Evolutionary conservation across 169 alveolate genomes (phyloP), one percentile per base, ranked within the genome.

Genomic region (Sarcocystis neurona): DNA sequence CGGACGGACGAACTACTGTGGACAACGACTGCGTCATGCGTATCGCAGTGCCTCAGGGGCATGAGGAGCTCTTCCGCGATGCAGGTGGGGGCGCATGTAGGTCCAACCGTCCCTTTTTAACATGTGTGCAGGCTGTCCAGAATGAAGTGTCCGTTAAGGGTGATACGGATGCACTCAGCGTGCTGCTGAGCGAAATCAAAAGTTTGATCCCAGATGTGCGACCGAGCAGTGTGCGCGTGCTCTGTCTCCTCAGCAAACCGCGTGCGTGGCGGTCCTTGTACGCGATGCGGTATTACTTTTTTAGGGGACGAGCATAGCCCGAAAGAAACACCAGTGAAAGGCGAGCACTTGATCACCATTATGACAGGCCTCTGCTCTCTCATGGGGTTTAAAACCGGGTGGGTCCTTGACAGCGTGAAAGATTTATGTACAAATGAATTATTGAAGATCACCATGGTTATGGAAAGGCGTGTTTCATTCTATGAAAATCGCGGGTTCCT

Each of bases 201-300:
- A 46, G 44, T 2, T 39, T 60, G 53, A n/a, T 56, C 8, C 88
- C 88, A 3, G 30, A 0, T 0, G 66, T 58, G 20, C 30, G 32
- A 66, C 68, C 46, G 68, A 37, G 46, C 4, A 60, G 39, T 12
- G 8, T 5, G 39, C 79, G 60, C 34, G 60, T 82, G 88, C 27
- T 60, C 79, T 41, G 47, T 8, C 8, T 58, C 63, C 79, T 82
- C 60, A 18, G 3, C 79, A 58, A 44, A 63, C 77, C 60, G n/a
- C 37, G 48, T 10, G n/a, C 60, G 41, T 82, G 88, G 88, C 77
- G 23, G 77, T 32, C 47, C 48, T 79, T 82, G 47, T 63, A 60
- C 78, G 46, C 72, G 88, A 32, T 82, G 88, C 60, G 88, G 88
- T 23, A 79, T 82, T 32, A 60, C 79, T 79, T 82, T 58, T 34